A percentile compares a stretch with the other conserved stretches of the same genome.
phyloP scores from a whole-genome alignment of 805 yeast genomes.

The Schizosaccharomyces lindneri region DNA sequence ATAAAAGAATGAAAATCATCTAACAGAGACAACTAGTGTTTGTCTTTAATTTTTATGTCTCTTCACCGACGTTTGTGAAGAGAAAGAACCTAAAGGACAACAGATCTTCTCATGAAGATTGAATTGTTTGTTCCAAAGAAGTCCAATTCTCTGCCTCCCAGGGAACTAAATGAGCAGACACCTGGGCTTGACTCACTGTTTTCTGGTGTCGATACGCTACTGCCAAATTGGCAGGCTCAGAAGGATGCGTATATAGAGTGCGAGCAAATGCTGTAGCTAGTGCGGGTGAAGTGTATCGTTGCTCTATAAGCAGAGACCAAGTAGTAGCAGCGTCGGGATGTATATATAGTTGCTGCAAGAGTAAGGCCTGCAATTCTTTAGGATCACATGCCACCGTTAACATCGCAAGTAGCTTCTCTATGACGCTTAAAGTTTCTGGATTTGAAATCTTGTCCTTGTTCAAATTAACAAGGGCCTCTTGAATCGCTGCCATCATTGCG shows the following conservation, averaged over 20 bases:
- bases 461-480: constrained; percentile 12
- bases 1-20: too few species aligned
- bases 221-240: not conserved
- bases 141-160: not conserved
- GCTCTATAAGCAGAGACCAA: not conserved
- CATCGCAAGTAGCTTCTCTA: not conserved
- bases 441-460: not conserved
- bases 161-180: not conserved
- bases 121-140: not conserved
- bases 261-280: not conserved
- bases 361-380: not conserved
- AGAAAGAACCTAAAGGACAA: too few species aligned
- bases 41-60: too few species aligned
- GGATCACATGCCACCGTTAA: not conserved
- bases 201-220: not conserved
- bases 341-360: not conserved
- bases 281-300: not conserved
- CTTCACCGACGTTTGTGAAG: too few species aligned
- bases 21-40: too few species aligned
- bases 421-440: not conserved
- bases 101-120: too few species aligned
- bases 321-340: not conserved
- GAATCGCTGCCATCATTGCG: constrained; percentile 33
- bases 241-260: not conserved
- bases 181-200: not conserved